Evolutionary conservation across 2,329 filamentous ascomycete genomes (phyloP), one percentile per base, ranked within the genome.

Genomic region (Fusarium clavum): DNA sequence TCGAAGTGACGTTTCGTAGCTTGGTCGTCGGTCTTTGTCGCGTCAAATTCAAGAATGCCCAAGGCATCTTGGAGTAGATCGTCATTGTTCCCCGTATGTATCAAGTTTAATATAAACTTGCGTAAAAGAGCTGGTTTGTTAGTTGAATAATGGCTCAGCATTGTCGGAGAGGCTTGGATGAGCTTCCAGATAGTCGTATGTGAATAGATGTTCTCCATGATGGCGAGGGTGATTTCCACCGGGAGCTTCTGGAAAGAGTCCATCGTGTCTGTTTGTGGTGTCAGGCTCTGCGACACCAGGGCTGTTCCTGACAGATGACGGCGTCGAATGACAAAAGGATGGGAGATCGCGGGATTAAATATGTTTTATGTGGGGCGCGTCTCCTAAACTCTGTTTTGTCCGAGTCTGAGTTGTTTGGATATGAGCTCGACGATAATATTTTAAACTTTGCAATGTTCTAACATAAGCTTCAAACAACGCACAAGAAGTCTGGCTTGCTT

Each of bases 1-100:
- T 10, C 14, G 3, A 65, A 16, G 4, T 47, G 25, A 6, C 9
- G n/a, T 12, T 14, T 13, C 25, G 18, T 46, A 8, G 45, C 25
- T 5, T 32, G n/a, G 10, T 48, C 27, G 18, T 61, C 22, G 3
- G 22, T 8, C 41, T 14, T 25, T 14, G 34, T 24, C 8, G 13
- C 13, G 2, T 6, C 13, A 18, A 13, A 10, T 18, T 47, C 5
- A 11, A 49, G n/a, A 1, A 66, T 58, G 3, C 22, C 34, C 9
- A 65, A 8, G 1, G 63, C 47, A 13, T 65, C 63, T 24, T 65
- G 38, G 32, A 34, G 18, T 2, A 60, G 6, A 2, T 60, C 25
- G 14, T 46, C 40, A 7, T 22, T 13, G 3, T 24, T 18, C 1
- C 24, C 24, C 3, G 24, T 38, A 5, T 8, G 22, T 16, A 30